Evolutionary conservation across 805 yeast genomes (phyloP), one percentile per base, ranked within the genome.

Genomic region (Candida endomychidarum): DNA sequence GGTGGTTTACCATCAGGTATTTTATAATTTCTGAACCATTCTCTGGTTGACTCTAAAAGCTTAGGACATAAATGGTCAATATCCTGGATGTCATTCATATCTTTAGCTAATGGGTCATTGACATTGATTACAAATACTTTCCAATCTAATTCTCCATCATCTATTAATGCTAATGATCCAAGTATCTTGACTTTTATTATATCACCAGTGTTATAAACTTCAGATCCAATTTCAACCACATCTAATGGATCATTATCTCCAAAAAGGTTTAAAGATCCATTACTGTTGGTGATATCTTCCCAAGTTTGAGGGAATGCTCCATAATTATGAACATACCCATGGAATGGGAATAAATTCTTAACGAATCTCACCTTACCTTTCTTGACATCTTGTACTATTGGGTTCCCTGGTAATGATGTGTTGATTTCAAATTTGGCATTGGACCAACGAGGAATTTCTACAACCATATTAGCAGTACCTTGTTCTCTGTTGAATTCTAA

Each of bases 21-120:
- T 70, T 93, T 93, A 81, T 93, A 93, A 68, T 90, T 89, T 65
- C 95, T 85, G 81, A 93, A 93, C 99, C 99, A 93, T 70, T 86
- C 95, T 66, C 89, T 83, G 43, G 98, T 93, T 50, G 96, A 85
- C 63, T 95, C 86, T 60, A 93, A 73, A 44, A 93, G 74, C 40
- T 96, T 96, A 45, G 99, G 99, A 66, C 90, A 81, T 62, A 84
- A 82, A 57, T 77, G 78, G 65, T 79, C 89, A 49, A 93, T 95
- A 57, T 93, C 97, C 67, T 86, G 91, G 53, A 93, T 81, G 65
- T 89, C 96, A 61, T 83, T 78, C 56, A 93, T 72, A 70, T 89
- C 83, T 44, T 84, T 60, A 46, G 97, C 96, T 54, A 90, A 77
- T 51, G 96, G 95, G 63, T 93, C 99, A 52, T 81, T 77, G 7